Conservation (phyloP, 495 filamentous ascomycete genomes). For the Trichocladium uniseriatum region DNA sequence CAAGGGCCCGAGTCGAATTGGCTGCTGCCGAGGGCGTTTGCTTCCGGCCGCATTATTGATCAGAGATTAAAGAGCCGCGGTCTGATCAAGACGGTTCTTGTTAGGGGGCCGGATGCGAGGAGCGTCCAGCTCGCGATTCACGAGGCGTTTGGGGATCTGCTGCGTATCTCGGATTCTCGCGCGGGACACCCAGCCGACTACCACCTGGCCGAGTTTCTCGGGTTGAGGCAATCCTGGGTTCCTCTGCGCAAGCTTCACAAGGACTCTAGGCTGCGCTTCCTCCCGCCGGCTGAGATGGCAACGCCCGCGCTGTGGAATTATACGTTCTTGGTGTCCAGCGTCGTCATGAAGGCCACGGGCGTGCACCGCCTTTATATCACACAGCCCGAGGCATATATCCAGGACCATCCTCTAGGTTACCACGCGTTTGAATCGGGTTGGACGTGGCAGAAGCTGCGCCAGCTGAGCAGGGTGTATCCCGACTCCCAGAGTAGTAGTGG, state of each 20-base stretch:
- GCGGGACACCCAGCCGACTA: constrained; percentile 22
- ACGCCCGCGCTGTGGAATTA: constrained; percentile 58
- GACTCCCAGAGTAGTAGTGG: constrained; percentile 32
- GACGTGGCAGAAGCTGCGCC: constrained; percentile 52
- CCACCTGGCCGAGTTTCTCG: constrained; percentile 35
- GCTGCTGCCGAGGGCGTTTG: constrained; percentile 52
- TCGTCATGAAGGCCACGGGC: constrained; percentile 53
- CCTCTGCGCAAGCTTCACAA: constrained; percentile 63
- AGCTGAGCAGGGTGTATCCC: constrained; percentile 46
- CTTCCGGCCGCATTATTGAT: constrained; percentile 43
- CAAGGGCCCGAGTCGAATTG: constrained; percentile 40
- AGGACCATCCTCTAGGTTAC: constrained; percentile 43
- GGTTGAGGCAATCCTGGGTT: constrained; percentile 49
- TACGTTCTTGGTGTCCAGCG: constrained; percentile 52
- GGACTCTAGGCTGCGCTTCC: constrained; percentile 55
- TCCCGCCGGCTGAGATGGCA: constrained; percentile 54
- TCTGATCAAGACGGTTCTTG: constrained; percentile 48
- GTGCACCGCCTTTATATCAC: constrained; percentile 57
- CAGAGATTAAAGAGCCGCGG: constrained; percentile 56
- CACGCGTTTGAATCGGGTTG: constrained; percentile 39
- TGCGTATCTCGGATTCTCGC: constrained; percentile 22
- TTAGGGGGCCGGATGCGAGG: constrained; percentile 49
- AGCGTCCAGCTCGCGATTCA: constrained; percentile 52
- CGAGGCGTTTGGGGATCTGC: constrained; percentile 47
- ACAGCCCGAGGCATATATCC: constrained; percentile 54